Conservation (phyloP, 768 basidiomycete genomes). For the Mycena latifolia region DNA sequence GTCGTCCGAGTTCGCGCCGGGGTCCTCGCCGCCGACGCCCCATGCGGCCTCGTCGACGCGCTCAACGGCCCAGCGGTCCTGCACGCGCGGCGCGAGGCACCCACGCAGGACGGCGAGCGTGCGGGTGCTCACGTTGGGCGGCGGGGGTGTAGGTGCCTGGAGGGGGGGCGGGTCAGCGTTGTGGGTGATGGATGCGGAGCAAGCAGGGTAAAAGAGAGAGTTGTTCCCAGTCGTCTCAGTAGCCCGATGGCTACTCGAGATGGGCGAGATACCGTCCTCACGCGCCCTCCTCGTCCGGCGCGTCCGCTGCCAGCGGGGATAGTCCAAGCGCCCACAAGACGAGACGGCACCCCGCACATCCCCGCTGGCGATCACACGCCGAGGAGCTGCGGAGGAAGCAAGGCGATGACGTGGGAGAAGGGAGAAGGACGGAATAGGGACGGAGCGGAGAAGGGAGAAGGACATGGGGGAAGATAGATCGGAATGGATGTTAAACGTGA, state of each 20-base stretch:
- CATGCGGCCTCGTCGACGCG: conserved; percentile 86
- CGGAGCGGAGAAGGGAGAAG: not conserved
- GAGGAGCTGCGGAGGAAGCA: too few relatives aligned
- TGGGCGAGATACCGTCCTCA: too few relatives aligned
- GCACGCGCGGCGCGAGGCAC: conserved; percentile 77
- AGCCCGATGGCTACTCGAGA: too few relatives aligned
- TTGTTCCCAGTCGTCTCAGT: too few relatives aligned
- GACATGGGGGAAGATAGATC: not conserved
- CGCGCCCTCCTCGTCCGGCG: too few relatives aligned
- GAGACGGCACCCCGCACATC: too few relatives aligned
- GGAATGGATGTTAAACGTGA: too few relatives aligned
- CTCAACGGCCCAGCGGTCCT: conserved; percentile 81
- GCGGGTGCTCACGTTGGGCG: conserved; percentile 68
- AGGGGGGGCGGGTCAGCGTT: not conserved
- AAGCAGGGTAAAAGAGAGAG: too few relatives aligned
- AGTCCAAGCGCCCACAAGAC: too few relatives aligned
- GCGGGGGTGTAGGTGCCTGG: conserved; percentile 73
- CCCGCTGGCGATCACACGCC: too few relatives aligned
- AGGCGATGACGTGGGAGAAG: not conserved
- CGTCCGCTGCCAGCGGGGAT: too few relatives aligned
- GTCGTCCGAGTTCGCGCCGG: not conserved
- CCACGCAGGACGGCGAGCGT: conserved; percentile 73
- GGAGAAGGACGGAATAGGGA: not conserved
- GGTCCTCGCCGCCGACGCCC: conserved; percentile 76
- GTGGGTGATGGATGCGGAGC: too few relatives aligned